Evolutionary conservation across 345 rosid genomes (phyloP).

Genomic region (Sisymbrium altissimum): DNA sequence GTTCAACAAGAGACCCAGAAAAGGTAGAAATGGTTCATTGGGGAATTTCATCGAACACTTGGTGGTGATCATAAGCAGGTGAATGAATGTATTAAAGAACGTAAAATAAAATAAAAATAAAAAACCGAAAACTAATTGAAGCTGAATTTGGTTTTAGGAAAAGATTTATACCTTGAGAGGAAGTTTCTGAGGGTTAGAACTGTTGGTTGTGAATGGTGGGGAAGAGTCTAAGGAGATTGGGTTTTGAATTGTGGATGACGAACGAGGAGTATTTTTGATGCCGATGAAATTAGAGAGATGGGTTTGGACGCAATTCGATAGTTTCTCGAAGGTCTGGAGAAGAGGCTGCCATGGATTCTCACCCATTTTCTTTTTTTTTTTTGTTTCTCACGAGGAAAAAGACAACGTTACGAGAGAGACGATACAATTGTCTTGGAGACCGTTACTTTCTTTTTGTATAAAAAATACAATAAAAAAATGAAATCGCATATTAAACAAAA

Average conservation of each 20-base stretch:
- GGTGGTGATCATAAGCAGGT: constrained; percentile 12
- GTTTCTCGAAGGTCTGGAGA: constrained; percentile 40
- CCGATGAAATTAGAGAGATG: constrained; percentile 50
- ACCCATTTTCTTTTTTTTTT: constrained; percentile 32
- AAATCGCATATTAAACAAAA: neutral
- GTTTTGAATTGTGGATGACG: constrained; percentile 18
- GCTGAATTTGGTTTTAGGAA: neutral
- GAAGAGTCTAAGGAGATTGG: constrained; percentile 41
- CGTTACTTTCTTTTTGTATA: neutral
- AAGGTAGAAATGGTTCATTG: constrained; percentile 12
- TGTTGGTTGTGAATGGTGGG: constrained; percentile 27
- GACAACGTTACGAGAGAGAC: neutral
- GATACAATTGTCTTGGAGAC: neutral
- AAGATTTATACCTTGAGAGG: constrained; percentile 42
- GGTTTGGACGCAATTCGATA: constrained; percentile 51
- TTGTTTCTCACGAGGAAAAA: neutral
- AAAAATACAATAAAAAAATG: neutral
- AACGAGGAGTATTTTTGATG: constrained; percentile 5
- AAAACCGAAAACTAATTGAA: neutral
- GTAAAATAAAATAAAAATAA: too few relatives aligned
- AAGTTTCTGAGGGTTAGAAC: constrained; percentile 18
- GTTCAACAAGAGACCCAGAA: too few relatives aligned
- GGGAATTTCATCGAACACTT: constrained; percentile 55
- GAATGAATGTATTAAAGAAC: neutral
- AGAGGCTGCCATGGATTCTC: constrained; percentile 57